A percentile compares a stretch with the other conserved stretches of the same genome.
Conservation (phyloP, 352 stramenopile species). For the Globisporangium spinosum region DNA sequence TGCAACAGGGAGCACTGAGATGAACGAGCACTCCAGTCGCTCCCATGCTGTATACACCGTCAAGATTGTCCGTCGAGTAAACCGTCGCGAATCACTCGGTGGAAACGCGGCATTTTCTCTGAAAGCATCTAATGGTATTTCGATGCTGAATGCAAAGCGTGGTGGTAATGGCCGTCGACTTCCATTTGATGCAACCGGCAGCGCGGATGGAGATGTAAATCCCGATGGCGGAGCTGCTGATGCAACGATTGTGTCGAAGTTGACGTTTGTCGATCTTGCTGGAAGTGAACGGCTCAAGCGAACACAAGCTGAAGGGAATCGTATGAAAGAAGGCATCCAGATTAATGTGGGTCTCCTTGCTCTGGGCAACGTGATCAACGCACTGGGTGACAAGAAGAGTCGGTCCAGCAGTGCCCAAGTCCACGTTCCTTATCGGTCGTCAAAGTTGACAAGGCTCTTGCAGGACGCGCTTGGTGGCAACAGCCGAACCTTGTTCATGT, state of each 20-base stretch:
- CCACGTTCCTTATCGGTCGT: conserved; percentile 79
- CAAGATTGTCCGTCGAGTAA: conserved; percentile 67
- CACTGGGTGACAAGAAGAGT: conserved; percentile 67
- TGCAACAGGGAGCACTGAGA: conserved; percentile 83
- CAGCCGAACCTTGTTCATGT: conserved; percentile 87
- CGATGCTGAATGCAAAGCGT: conserved; percentile 14
- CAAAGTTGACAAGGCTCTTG: conserved; percentile 75
- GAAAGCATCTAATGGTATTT: conserved; percentile 9
- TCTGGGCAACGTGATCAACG: conserved; percentile 87
- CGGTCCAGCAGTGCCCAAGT: conserved; percentile 34
- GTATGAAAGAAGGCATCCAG: conserved; percentile 89
- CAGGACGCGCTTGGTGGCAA: conserved; percentile 88
- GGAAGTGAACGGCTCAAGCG: conserved; percentile 86
- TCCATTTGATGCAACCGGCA: conserved; percentile 16
- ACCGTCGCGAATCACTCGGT: conserved; percentile 23
- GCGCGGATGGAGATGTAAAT: conserved; percentile 9
- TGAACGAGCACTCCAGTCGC: conserved; percentile 87
- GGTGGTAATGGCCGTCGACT: conserved; percentile 16
- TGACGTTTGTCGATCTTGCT: conserved; percentile 87
- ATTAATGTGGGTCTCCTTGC: conserved; percentile 85
- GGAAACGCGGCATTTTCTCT: conserved; percentile 8
- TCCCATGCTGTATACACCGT: conserved; percentile 86
- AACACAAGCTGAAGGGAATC: conserved; percentile 72
- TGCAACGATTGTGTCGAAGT: conserved; percentile 62
- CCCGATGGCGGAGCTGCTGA: conserved; percentile 27